These are phyloP conservation scores for Blumeria graminis DNA, from an alignment of 2,329 filamentous ascomycete species.

Conservation along the genomic window DNA sequence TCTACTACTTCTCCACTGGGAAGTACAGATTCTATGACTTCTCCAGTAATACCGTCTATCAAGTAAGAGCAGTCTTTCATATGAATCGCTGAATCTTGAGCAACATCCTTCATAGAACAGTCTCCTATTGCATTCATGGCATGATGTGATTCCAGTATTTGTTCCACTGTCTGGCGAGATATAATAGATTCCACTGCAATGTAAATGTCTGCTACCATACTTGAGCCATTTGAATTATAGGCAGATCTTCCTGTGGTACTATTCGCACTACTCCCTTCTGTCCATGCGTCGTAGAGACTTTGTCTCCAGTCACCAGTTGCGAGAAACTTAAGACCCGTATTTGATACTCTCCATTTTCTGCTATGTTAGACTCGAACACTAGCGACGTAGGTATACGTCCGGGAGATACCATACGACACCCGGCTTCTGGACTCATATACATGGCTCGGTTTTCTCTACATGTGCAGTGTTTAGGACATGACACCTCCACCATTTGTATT, in stretches of 20 bases:
- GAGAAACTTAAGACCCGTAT: neutral
- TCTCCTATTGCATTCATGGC: too few species aligned
- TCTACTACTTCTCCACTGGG: too few species aligned
- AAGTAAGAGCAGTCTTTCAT: too few species aligned
- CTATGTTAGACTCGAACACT: neutral
- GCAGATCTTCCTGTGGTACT: neutral
- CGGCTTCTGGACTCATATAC: too few species aligned
- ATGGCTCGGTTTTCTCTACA: neutral
- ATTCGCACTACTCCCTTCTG: neutral
- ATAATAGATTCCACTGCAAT: neutral
- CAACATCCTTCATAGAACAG: too few species aligned
- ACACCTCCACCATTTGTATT: too few species aligned
- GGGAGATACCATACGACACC: neutral
- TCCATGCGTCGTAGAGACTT: neutral
- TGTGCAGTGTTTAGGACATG: too few species aligned
- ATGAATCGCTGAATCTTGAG: too few species aligned
- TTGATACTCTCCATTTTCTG: neutral
- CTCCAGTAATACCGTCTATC: too few species aligned
- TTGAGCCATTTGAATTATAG: neutral
- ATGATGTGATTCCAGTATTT: neutral
- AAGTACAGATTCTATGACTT: too few species aligned
- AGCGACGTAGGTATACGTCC: neutral
- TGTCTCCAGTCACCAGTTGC: neutral
- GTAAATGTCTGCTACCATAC: neutral
- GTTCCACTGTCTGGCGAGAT: neutral